These are phyloP conservation scores for Pseudogymnoascus sp. DNA, from an alignment of 2,329 filamentous ascomycete species.

Conservation along the genomic window DNA sequence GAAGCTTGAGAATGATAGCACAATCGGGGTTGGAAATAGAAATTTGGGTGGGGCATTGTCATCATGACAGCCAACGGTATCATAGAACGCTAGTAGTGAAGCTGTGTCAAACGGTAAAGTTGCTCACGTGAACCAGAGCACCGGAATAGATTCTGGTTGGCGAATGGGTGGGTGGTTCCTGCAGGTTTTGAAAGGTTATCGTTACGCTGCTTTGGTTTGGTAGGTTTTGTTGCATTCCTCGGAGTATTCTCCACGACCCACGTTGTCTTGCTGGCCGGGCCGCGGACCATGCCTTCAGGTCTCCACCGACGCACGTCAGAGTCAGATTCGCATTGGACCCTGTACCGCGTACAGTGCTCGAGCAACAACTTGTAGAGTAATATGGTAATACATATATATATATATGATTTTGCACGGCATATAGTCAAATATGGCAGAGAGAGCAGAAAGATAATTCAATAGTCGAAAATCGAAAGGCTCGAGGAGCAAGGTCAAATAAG, in stretches of 20 bases:
- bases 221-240: background rate
- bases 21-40: background rate
- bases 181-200: background rate
- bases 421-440: background rate
- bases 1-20: background rate
- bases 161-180: background rate
- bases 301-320: background rate
- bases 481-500: background rate
- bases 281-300: background rate
- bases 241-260: slow-evolving; percentile 1
- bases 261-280: slow-evolving; percentile 1
- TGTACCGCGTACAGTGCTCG: background rate
- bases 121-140: background rate
- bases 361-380: background rate
- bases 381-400: background rate
- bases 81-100: background rate
- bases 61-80: background rate
- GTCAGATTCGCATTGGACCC: background rate
- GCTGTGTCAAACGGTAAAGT: background rate
- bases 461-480: background rate
- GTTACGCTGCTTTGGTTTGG: background rate
- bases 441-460: background rate
- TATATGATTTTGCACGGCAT: background rate
- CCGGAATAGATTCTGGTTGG: background rate
- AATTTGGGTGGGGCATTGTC: background rate